phyloP scores from a whole-genome alignment of 176 grass and related monocot genomes.

The Otatea glauca region DNA sequence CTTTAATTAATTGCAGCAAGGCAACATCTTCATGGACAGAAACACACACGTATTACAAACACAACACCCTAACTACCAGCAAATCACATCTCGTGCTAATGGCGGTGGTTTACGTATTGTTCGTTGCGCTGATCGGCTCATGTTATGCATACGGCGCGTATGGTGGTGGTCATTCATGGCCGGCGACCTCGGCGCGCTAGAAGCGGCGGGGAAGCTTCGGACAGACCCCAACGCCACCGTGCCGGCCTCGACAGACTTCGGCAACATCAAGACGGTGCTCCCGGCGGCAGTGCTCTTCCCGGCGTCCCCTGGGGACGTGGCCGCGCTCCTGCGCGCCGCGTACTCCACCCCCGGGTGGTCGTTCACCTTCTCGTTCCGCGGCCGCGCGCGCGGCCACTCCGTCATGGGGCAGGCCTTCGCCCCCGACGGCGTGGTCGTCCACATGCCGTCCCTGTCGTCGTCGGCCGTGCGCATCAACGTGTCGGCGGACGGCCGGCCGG shows the following conservation, averaged over 20 bases:
- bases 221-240: slow-evolving; percentile 51
- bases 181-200: slow-evolving; percentile 50
- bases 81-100: no score
- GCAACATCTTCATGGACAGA: no score
- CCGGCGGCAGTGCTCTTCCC: slow-evolving; percentile 73
- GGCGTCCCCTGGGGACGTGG: slow-evolving; percentile 53
- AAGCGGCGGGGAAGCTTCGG: slow-evolving; percentile 44
- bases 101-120: slow-evolving; percentile 39
- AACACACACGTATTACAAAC: no score
- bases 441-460: slow-evolving; percentile 59
- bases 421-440: slow-evolving; percentile 61
- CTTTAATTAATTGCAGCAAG: no score
- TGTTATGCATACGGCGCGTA: slow-evolving; percentile 11
- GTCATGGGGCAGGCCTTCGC: slow-evolving; percentile 71
- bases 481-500: slow-evolving; percentile 28
- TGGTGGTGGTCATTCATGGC: neutral
- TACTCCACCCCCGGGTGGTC: slow-evolving; percentile 9
- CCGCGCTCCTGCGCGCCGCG: slow-evolving; percentile 55
- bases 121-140: slow-evolving; percentile 32
- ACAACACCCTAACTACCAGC: no score
- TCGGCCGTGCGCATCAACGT: slow-evolving; percentile 59
- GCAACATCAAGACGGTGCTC: slow-evolving; percentile 57
- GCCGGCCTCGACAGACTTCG: slow-evolving; percentile 71
- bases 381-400: slow-evolving; percentile 84
- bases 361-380: slow-evolving; percentile 68